phyloP scores from a whole-genome alignment of 2,329 filamentous ascomycete genomes.

The Dothiorella sarmentorum region DNA sequence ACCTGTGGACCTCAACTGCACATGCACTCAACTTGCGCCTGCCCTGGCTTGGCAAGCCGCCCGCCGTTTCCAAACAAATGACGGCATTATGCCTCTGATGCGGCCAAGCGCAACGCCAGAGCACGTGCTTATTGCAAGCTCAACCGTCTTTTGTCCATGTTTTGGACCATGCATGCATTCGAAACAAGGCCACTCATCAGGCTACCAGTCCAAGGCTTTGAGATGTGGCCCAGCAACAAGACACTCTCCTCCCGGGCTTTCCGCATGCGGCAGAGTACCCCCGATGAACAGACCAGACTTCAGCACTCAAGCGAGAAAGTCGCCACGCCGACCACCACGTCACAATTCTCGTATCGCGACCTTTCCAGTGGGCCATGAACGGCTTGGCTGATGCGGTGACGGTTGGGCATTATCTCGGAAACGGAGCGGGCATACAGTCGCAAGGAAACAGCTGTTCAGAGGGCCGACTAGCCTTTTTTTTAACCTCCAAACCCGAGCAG shows the following conservation, averaged over 20 bases:
- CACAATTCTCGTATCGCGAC: slow-evolving; percentile 2
- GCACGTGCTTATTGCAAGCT: slow-evolving; percentile 3
- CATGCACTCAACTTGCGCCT: not conserved
- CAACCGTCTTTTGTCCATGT: no score
- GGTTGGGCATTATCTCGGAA: not conserved
- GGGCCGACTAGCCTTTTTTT: not conserved
- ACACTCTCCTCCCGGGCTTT: no score
- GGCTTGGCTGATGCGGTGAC: slow-evolving; percentile 3
- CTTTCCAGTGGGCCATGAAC: not conserved
- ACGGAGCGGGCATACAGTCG: not conserved
- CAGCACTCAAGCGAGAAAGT: not conserved
- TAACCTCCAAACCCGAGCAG: not conserved
- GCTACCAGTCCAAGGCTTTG: no score
- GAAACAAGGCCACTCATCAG: no score
- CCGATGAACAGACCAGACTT: not conserved
- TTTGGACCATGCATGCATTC: no score
- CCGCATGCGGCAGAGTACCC: no score
- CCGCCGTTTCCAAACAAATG: not conserved
- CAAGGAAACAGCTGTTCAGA: not conserved
- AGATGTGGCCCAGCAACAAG: no score
- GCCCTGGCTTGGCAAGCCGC: not conserved
- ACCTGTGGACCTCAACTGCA: not conserved
- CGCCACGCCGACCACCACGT: not conserved
- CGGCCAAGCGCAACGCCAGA: not conserved
- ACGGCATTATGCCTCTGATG: slow-evolving; percentile 3